phyloP scores from a whole-genome alignment of 352 stramenopile genomes.

The Phytophthora sp. region DNA sequence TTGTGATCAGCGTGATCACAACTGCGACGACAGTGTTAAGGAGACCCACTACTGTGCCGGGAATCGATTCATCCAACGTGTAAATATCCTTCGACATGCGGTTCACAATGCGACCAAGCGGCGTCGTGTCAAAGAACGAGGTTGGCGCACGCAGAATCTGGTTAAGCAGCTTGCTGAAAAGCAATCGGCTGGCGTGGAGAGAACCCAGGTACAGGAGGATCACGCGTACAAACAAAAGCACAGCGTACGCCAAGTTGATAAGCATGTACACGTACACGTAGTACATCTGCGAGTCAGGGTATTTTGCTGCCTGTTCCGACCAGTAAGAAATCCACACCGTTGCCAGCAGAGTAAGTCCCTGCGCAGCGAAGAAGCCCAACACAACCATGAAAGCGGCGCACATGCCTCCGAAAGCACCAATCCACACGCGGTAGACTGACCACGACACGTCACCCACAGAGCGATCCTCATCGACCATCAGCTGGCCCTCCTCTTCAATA shows the following conservation, averaged over 20 bases:
- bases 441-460: slow-evolving; percentile 77
- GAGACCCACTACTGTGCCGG: slow-evolving; percentile 23
- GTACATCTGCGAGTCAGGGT: slow-evolving; percentile 70
- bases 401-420: slow-evolving; percentile 67
- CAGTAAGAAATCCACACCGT: slow-evolving; percentile 95
- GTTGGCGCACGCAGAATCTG: slow-evolving; percentile 53
- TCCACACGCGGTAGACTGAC: slow-evolving; percentile 69
- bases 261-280: slow-evolving; percentile 87
- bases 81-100: slow-evolving; percentile 70
- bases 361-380: slow-evolving; percentile 54
- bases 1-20: slow-evolving; percentile 14
- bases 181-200: slow-evolving; percentile 57
- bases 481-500: slow-evolving; percentile 36
- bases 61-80: slow-evolving; percentile 57
- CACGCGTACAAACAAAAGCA: slow-evolving; percentile 66
- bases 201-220: slow-evolving; percentile 69
- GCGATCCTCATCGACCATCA: slow-evolving; percentile 79
- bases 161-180: slow-evolving; percentile 70
- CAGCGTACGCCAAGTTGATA: slow-evolving; percentile 63
- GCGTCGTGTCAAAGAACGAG: slow-evolving; percentile 72
- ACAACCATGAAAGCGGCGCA: slow-evolving; percentile 55
- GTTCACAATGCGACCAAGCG: slow-evolving; percentile 71
- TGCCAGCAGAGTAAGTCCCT: slow-evolving; percentile 58
- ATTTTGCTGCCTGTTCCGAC: slow-evolving; percentile 73
- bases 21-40: slow-evolving; percentile 25